Conservation (phyloP, 768 basidiomycete species). For the Phanerodontia chrysosporium region DNA sequence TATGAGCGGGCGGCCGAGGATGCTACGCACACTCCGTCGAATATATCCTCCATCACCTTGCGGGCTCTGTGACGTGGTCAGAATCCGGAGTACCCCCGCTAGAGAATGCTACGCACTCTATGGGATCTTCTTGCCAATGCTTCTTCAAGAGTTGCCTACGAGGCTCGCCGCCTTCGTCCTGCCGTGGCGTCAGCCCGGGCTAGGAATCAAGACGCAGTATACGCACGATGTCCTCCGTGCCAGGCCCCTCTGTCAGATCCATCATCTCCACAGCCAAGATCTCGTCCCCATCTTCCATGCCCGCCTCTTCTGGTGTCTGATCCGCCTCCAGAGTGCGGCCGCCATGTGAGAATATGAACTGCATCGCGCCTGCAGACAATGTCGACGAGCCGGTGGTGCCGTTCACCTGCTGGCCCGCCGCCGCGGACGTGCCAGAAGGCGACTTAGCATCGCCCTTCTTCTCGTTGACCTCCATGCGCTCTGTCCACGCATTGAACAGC, state of each 20-base stretch:
- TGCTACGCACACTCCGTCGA: constrained; percentile 84
- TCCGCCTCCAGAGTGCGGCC: constrained; percentile 77
- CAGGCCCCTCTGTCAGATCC: constrained; percentile 75
- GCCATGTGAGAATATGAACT: constrained; percentile 83
- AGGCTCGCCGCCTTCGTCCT: constrained; percentile 67
- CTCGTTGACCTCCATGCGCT: constrained; percentile 65
- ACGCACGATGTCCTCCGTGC: constrained; percentile 56
- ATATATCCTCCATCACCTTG: constrained; percentile 75
- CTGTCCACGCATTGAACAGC: constrained; percentile 85
- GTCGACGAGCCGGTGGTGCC: constrained; percentile 24
- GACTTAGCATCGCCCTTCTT: constrained; percentile 40
- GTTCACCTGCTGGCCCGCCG: constrained; percentile 33
- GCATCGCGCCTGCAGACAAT: constrained; percentile 44
- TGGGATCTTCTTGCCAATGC: constrained; percentile 72
- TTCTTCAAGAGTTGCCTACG: constrained; percentile 71
- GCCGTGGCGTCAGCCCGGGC: background rate
- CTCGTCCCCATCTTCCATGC: constrained; percentile 86
- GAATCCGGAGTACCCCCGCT: background rate
- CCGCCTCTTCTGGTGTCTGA: constrained; percentile 81
- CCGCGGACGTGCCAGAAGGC: constrained; percentile 12
- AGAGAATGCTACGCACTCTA: constrained; percentile 52
- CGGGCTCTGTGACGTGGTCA: constrained; percentile 47
- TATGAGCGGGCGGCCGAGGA: no score
- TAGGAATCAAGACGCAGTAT: background rate
- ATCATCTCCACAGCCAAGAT: constrained; percentile 87